Base-by-base conservation (phyloP, 164 flowering plant genomes). In the Chloranthus sessilifolius region DNA sequence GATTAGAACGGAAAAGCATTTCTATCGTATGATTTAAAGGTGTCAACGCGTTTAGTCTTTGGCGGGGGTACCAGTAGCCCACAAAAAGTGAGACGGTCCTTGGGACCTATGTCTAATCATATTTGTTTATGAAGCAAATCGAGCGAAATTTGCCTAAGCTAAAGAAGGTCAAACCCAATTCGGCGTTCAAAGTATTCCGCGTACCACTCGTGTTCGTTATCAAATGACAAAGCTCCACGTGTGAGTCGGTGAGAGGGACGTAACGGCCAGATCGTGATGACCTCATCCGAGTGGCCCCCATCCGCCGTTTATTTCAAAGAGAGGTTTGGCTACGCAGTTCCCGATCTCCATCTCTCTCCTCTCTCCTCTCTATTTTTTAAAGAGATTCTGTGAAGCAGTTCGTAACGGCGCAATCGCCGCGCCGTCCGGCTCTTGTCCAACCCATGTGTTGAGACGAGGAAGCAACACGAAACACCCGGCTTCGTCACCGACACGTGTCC, bases 351-450 rank as follows among this genome's bases (percentile, higher is more conserved):
- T 31, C 35, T 52, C 12, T 30, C 14, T n/a, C 2, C 14, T 37
- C 27, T 24, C 27, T 26, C 15, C 22, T 23, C 4, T 24, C 22
- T 44, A 17, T 26, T 5, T 16, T 24, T 12, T 7, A 25, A 43
- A 38, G 25, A 43, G 50, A 36, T 38, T 38, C 59, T 28, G 7
- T 21, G 39, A 14, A 7, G n/a, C 68, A 70, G 69, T 71, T 41
- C 59, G 65, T 65, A 73, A 77, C 78, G 85, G 76, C 74, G 76
- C 52, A 42, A 47, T 57, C 41, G 50, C 85, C 90, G 83, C 73
- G 90, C 83, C 80, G 90, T 74, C 85, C 80, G 84, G 77, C 46
- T 54, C 52, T 58, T 80, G 90, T 80, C 89, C 57, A 59, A 52
- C 53, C 63, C 47, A 38, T 71, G 75, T 65, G 74, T 24, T 60